Conservation (phyloP, 2,329 filamentous ascomycete species). For the Diaporthe helianthi region DNA sequence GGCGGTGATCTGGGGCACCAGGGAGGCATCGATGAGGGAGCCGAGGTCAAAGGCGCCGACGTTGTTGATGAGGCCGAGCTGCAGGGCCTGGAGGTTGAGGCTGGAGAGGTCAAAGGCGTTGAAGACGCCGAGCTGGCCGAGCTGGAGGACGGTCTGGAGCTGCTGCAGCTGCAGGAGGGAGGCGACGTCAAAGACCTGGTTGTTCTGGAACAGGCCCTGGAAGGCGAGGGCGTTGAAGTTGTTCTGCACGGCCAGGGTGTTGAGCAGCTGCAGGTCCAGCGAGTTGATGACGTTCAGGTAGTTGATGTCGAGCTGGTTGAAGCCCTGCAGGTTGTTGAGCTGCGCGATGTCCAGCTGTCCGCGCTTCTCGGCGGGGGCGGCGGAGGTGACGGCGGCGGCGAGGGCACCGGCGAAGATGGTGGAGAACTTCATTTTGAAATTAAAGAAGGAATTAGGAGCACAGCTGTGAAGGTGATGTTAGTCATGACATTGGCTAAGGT, state of each 20-base stretch:
- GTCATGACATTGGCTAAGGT: slow-evolving; percentile 29
- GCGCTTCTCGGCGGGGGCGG: slow-evolving; percentile 51
- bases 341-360: slow-evolving; percentile 48
- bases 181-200: slow-evolving; percentile 50
- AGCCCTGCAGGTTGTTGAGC: slow-evolving; percentile 50
- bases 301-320: slow-evolving; percentile 50
- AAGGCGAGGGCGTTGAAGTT: slow-evolving; percentile 54
- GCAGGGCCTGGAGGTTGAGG: slow-evolving; percentile 39
- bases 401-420: slow-evolving; percentile 53
- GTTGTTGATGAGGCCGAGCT: slow-evolving; percentile 42
- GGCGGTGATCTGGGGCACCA: slow-evolving; percentile 38
- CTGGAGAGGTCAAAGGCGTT: slow-evolving; percentile 40
- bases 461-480: slow-evolving; percentile 43
- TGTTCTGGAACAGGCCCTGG: slow-evolving; percentile 49
- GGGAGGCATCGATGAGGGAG: slow-evolving; percentile 36
- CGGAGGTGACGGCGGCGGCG: slow-evolving; percentile 52
- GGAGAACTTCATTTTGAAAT: slow-evolving; percentile 57
- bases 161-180: slow-evolving; percentile 50
- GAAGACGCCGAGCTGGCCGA: slow-evolving; percentile 43
- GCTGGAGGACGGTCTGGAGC: slow-evolving; percentile 48
- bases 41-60: slow-evolving; percentile 40
- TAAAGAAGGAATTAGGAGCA: slow-evolving; percentile 46
- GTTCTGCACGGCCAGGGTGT: slow-evolving; percentile 50
- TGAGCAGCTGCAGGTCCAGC: slow-evolving; percentile 52
- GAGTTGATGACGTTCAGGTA: slow-evolving; percentile 56